These are phyloP conservation scores for Xylaria castorea DNA, from an alignment of 495 filamentous ascomycete genomes.

Conservation along the genomic window DNA sequence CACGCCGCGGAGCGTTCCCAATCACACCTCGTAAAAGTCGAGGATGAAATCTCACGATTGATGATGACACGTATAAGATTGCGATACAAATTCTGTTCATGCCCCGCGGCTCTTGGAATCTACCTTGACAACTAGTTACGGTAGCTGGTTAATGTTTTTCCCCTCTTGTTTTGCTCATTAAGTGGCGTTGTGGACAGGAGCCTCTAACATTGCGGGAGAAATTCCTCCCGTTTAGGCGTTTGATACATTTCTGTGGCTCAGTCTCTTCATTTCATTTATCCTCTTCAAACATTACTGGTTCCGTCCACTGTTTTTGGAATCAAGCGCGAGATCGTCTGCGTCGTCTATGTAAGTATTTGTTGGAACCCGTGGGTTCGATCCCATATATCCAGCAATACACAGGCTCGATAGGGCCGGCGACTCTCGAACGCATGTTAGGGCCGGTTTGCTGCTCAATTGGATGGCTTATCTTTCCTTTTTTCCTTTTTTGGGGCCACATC, in stretches of 20 bases:
- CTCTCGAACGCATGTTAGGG: background rate
- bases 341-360: background rate
- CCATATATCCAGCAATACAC: background rate
- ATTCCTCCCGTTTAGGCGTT: slow-evolving; percentile 34
- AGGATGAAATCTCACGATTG: slow-evolving; percentile 36
- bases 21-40: slow-evolving; percentile 41
- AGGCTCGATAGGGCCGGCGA: background rate
- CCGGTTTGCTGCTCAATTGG: background rate
- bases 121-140: slow-evolving; percentile 28
- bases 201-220: slow-evolving; percentile 22
- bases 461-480: slow-evolving; percentile 3
- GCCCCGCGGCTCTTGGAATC: slow-evolving; percentile 43
- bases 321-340: background rate
- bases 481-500: background rate
- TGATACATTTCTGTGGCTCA: slow-evolving; percentile 22
- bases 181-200: slow-evolving; percentile 35
- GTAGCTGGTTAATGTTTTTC: slow-evolving; percentile 18
- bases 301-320: slow-evolving; percentile 7
- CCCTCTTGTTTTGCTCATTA: slow-evolving; percentile 31
- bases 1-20: slow-evolving; percentile 50
- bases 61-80: slow-evolving; percentile 46
- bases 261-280: background rate
- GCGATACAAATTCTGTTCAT: slow-evolving; percentile 37
- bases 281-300: slow-evolving; percentile 2
- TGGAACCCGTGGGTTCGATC: background rate